Conservation (phyloP, 202 grass and related monocot genomes). For the Setaria viridis region DNA sequence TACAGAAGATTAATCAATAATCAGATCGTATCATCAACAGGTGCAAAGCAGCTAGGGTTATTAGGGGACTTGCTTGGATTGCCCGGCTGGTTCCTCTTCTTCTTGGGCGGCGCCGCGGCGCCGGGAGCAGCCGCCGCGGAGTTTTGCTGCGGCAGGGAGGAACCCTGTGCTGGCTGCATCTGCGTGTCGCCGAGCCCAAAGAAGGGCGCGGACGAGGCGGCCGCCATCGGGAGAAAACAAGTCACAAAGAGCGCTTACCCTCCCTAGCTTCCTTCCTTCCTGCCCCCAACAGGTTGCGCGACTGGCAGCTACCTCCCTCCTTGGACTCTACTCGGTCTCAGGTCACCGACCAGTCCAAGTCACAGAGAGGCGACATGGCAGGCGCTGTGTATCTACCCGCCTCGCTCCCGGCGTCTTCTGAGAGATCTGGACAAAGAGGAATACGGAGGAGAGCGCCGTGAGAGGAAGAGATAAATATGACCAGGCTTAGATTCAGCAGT, state of each 20-base stretch:
- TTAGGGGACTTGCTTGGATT: constrained; percentile 77
- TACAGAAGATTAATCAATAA: neutral
- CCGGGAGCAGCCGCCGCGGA: constrained; percentile 24
- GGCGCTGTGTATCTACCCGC: constrained; percentile 47
- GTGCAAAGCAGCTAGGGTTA: neutral
- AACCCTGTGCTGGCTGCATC: constrained; percentile 53
- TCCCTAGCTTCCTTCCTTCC: neutral
- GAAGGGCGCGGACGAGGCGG: constrained; percentile 65
- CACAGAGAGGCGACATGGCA: constrained; percentile 44
- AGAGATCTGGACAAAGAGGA: constrained; percentile 54
- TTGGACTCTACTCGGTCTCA: constrained; percentile 28
- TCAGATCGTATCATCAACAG: neutral
- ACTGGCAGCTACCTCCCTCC: constrained; percentile 36
- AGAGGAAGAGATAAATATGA: constrained; percentile 43
- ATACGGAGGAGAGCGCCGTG: neutral
- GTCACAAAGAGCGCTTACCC: neutral
- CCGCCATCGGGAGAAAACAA: constrained; percentile 60
- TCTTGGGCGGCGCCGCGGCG: constrained; percentile 70
- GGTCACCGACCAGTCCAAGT: constrained; percentile 41
- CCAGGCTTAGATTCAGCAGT: constrained; percentile 17
- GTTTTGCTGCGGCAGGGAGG: constrained; percentile 24
- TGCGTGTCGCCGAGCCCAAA: constrained; percentile 68
- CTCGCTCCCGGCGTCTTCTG: constrained; percentile 49
- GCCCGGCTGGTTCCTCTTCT: constrained; percentile 95
- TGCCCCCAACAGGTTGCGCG: neutral